Conservation (phyloP, 495 filamentous ascomycete species). For the Corynascus novoguineensis region DNA sequence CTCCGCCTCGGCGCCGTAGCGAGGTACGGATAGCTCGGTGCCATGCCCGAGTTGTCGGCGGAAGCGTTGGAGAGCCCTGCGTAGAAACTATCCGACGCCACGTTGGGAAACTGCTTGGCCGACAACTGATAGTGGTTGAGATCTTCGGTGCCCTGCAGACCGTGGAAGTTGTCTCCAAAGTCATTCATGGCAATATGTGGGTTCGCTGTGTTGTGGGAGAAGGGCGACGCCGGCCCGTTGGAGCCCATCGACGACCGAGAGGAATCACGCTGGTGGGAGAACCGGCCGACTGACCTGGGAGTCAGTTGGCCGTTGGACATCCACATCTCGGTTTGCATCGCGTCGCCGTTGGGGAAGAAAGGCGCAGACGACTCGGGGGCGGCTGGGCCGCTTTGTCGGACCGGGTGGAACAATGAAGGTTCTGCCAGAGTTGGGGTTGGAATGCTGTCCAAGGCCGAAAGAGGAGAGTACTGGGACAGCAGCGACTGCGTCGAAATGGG, state of each 20-base stretch:
- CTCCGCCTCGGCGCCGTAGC: slow-evolving; percentile 31
- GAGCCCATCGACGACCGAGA: slow-evolving; percentile 54
- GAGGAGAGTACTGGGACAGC: slow-evolving; percentile 30
- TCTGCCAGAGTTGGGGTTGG: slow-evolving; percentile 29
- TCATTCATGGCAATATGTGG: slow-evolving; percentile 49
- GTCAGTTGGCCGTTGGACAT: slow-evolving; percentile 35
- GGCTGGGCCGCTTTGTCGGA: slow-evolving; percentile 26
- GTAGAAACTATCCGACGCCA: slow-evolving; percentile 33
- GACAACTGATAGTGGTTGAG: slow-evolving; percentile 39
- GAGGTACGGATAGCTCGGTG: slow-evolving; percentile 26
- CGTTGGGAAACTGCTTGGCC: slow-evolving; percentile 29
- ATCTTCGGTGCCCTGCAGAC: slow-evolving; percentile 33
- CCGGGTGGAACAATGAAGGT: slow-evolving; percentile 28
- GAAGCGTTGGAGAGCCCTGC: slow-evolving; percentile 26
- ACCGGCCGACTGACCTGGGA: slow-evolving; percentile 34
- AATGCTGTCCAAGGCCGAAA: slow-evolving; percentile 40
- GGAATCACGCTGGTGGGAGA: slow-evolving; percentile 49
- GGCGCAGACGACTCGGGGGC: slow-evolving; percentile 25
- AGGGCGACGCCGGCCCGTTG: slow-evolving; percentile 50
- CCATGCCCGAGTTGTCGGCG: slow-evolving; percentile 17
- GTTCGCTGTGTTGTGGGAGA: slow-evolving; percentile 45
- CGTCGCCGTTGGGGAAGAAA: slow-evolving; percentile 25
- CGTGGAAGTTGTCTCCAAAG: slow-evolving; percentile 37
- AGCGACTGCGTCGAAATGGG: slow-evolving; percentile 32
- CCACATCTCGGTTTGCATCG: slow-evolving; percentile 46